Base-by-base conservation (phyloP, 306 rosid genomes). In the Fagus sylvatica region DNA sequence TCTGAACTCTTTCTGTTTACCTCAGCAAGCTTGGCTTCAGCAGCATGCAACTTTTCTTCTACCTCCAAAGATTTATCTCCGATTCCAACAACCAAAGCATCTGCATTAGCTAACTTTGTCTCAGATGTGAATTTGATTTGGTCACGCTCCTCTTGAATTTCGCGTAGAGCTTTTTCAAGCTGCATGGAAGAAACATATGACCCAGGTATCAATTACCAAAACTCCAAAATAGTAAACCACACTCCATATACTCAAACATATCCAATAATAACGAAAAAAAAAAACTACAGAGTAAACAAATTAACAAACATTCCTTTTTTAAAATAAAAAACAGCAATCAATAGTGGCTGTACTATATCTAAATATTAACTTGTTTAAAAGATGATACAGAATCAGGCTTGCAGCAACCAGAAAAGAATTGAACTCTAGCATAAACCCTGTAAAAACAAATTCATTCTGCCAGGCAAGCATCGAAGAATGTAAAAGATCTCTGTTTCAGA, bases 11-110 rank as follows among this genome's bases (percentile, higher is more conserved):
- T 93, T 72, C 87, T 80, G 75, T 88, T 88, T 34, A 83, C 90
- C 91, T 89, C 94, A 55, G 89, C 89, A 41, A 93, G 93, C 88
- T 83, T 89, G 57, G 90, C 96, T 76, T 95, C 93, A 15, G 91
- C 97, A 76, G 91, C 97, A 87, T 72, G 79, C 77, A 93, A 79
- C 76, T 84, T 93, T 59, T 85, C 85, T 76, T 91, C 84, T 32
- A 88, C 83, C 74, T 84, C 88, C 66, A 86, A 72, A 66, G 98
- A 86, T 82, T 85, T 93, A 75, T 87, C 99, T 79, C 90, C 91
- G 81, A 89, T 85, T 79, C 97, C 93, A 70, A 77, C 84, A 82
- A 87, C 81, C 85, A 92, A 87, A 57, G 87, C 77, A 75, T 81
- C 85, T 53, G 96, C 91, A 78, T 88, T 83, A 72, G 86, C 88